Base-by-base conservation (phyloP, 2,329 filamentous ascomycete species). In the Ascosphaera aggregata region DNA sequence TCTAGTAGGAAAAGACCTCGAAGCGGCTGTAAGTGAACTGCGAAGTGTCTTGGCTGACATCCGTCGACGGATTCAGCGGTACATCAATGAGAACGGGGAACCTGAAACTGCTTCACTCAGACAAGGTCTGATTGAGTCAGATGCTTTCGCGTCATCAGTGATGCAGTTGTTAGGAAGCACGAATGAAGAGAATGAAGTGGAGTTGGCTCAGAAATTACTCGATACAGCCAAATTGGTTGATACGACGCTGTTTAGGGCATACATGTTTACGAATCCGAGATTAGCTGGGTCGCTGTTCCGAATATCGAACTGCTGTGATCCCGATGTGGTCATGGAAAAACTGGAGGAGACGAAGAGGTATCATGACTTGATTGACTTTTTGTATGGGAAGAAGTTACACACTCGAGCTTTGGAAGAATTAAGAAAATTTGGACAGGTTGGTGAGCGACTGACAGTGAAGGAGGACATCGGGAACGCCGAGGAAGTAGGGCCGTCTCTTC, bases 221-320 rank as follows among this genome's bases (percentile, higher is more conserved):
- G 67, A 75, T 30, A 82, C 78, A 1, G 92, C 89, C 27, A 76
- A 71, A 38, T 62, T 94, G 2, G 82, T 95, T 4, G 89, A 98
- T 52, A 98, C 89, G 0, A 86, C 85, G 1, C 67, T 98, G 0
- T 95, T 98, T 62, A 73, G 86, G 13, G 79, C 82, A 0, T 91
- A 93, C 55, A 95, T 98, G 85, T 82, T 86, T 50, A 82, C 79
- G 3, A 76, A 75, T 5, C 86, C 89, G 3, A 73, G 77, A 4
- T 65, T 98, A 9, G 84, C 84, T 2, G 80, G 80, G 2, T 81
- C 85, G 0, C 67, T 98, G 0, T 95, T 98, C 61, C 82, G 89
- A 18, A 81, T 95, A 39, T 77, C 85, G 51, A 98, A 98, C 54
- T 95, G 94, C 53, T 95, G 89, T 55, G 86, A 98, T 49, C 86